Base-by-base conservation (phyloP, 345 rosid species). In the Kandelia obovata region DNA sequence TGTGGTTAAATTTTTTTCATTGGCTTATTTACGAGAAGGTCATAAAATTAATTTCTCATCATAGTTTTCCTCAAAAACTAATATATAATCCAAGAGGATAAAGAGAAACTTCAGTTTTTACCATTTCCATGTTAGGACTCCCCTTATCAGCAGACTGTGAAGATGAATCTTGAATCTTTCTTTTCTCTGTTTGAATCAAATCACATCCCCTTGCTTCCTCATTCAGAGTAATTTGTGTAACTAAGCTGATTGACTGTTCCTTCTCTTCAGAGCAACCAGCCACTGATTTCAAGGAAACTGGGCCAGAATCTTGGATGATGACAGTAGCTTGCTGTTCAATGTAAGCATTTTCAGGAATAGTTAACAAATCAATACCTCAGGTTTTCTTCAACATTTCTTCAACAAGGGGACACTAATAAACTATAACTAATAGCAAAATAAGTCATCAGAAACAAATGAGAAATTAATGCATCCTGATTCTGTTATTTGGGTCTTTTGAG, bases 321-420 rank as follows among this genome's bases (percentile, higher is more conserved):
- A 21, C n/a, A 68, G 27, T 71, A 43, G 51, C n/a, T n/a, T 62
- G 73, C 82, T 80, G 82, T 64, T 68, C 53, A 68, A 71, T 39
- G 65, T 37, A 71, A 62, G 35, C 58, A 55, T 49, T 8, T 11
- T 60, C 74, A 75, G 70, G 64, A 60, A 61, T 39, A 61, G 59
- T 64, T 53, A 68, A 47, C 31, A 62, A 46, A 57, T 28, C 65
- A 57, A 47, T 47, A 58, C 53, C 16, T 58, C 60, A 64, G 53
- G 30, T 15, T 35, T 8, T 23, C 34, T 30, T 58, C 34, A 30
- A 39, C 34, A 60, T 21, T 21, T 21, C 21, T 21, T 21, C 21
- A 21, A 21, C 21, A 21, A 21, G 20, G 31, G 52, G 11, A 2
- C 9, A 20, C 26, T 34, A 71, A 23, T 31, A 26, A 56, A 39